Conservation (phyloP, 768 basidiomycete genomes). For the Fibroporia radiculosa region DNA sequence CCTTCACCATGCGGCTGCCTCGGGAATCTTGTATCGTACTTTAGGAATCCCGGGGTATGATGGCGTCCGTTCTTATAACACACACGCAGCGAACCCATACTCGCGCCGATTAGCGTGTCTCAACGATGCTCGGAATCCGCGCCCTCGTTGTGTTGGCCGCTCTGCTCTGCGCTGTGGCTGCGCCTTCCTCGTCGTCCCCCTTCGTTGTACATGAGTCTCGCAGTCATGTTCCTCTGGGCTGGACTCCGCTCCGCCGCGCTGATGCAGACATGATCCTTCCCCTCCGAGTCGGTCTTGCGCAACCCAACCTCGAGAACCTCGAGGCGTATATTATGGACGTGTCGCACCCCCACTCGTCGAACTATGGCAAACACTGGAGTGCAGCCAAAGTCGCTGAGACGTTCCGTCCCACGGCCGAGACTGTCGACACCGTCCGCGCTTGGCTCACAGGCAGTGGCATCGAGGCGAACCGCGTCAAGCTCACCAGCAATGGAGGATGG, state of each 20-base stretch:
- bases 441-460: slow-evolving; percentile 29
- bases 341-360: slow-evolving; percentile 40
- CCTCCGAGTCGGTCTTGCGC: slow-evolving; percentile 40
- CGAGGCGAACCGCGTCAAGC: slow-evolving; percentile 10
- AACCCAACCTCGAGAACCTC: slow-evolving; percentile 36
- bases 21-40: too few relatives aligned
- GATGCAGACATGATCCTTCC: slow-evolving; percentile 30
- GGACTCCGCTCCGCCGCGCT: slow-evolving; percentile 30
- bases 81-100: too few relatives aligned
- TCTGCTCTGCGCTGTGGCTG: not conserved
- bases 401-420: slow-evolving; percentile 36
- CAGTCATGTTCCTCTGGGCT: slow-evolving; percentile 20
- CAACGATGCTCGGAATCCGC: slow-evolving; percentile 3
- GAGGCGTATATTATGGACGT: slow-evolving; percentile 39
- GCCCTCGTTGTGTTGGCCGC: not conserved
- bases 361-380: slow-evolving; percentile 44
- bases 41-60: too few relatives aligned
- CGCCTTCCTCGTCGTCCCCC: not conserved
- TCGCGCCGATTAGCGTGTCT: too few relatives aligned
- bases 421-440: slow-evolving; percentile 30
- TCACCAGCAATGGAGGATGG: slow-evolving; percentile 38
- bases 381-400: slow-evolving; percentile 34
- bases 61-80: too few relatives aligned
- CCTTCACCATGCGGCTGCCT: too few relatives aligned
- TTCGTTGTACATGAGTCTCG: slow-evolving; percentile 3